A percentile compares a stretch with the other conserved stretches of the same genome.
Conservation (phyloP, 148 eudicot species). For the Salicornia ramosissima region DNA sequence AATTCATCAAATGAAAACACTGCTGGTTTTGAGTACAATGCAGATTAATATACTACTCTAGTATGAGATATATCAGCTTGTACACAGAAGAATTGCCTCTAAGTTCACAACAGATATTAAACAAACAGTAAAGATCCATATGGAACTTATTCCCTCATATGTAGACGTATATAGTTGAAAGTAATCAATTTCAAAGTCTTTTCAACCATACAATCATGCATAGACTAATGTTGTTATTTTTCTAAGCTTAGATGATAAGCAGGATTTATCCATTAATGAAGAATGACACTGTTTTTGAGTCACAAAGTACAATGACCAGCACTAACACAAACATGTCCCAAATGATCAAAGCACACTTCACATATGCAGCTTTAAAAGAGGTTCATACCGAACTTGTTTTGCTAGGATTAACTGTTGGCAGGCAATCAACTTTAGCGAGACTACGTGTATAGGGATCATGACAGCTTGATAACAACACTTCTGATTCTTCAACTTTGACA, state of each 20-base stretch:
- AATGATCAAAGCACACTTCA: background rate
- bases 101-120: background rate
- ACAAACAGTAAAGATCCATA: conserved; percentile 8
- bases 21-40: too few relatives aligned
- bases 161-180: background rate
- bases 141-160: background rate
- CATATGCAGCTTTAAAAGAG: background rate
- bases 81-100: too few relatives aligned
- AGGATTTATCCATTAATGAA: background rate
- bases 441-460: conserved; percentile 11
- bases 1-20: too few relatives aligned
- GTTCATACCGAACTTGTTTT: conserved; percentile 34
- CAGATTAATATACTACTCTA: too few relatives aligned
- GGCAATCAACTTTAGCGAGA: conserved; percentile 23
- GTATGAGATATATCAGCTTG: background rate
- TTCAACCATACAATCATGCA: background rate
- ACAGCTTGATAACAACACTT: conserved; percentile 39
- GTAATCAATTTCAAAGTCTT: background rate
- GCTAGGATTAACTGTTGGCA: conserved; percentile 24
- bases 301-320: background rate
- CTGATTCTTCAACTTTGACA: conserved; percentile 51
- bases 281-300: background rate
- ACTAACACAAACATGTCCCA: background rate
- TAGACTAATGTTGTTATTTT: background rate
- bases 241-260: background rate